Evolutionary conservation across 495 filamentous ascomycete species (phyloP).

Genomic region (Penicillium odoratum): DNA sequence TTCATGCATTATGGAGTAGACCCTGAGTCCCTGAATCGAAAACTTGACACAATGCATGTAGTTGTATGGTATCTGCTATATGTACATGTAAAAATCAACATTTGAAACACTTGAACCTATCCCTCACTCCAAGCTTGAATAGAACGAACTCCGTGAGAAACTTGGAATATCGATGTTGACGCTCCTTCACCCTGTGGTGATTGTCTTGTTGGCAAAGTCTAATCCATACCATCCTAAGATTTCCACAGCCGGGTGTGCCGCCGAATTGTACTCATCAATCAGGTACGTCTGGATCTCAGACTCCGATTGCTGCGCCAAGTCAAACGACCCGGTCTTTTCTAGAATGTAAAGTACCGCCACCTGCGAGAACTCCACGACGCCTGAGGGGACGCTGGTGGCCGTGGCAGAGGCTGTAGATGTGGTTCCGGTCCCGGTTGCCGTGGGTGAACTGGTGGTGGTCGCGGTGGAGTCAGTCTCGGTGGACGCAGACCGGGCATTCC

Average conservation of each 20-base stretch:
- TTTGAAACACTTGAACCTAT: not conserved
- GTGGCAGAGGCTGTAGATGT: conserved; percentile 15
- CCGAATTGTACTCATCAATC: conserved; percentile 22
- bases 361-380: conserved; percentile 45
- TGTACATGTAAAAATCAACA: conserved; percentile 1
- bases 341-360: conserved; percentile 52
- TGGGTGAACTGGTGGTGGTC: conserved; percentile 6
- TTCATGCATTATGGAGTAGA: not conserved
- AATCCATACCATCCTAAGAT: conserved; percentile 36
- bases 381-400: conserved; percentile 18
- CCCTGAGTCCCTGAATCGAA: conserved; percentile 1
- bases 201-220: conserved; percentile 45
- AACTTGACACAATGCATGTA: not conserved
- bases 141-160: not conserved
- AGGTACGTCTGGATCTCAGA: conserved; percentile 40
- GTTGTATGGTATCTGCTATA: not conserved
- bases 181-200: conserved; percentile 32
- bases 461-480: conserved; percentile 1
- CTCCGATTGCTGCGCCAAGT: conserved; percentile 34
- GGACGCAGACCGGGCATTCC: conserved; percentile 4
- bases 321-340: conserved; percentile 45
- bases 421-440: conserved; percentile 10
- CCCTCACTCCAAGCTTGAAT: not conserved
- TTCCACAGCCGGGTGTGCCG: conserved; percentile 20
- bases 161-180: not conserved